These are phyloP conservation scores for Diversispora eburnea DNA, from an alignment of 192 early-diverging fungal species.

Conservation along the genomic window DNA sequence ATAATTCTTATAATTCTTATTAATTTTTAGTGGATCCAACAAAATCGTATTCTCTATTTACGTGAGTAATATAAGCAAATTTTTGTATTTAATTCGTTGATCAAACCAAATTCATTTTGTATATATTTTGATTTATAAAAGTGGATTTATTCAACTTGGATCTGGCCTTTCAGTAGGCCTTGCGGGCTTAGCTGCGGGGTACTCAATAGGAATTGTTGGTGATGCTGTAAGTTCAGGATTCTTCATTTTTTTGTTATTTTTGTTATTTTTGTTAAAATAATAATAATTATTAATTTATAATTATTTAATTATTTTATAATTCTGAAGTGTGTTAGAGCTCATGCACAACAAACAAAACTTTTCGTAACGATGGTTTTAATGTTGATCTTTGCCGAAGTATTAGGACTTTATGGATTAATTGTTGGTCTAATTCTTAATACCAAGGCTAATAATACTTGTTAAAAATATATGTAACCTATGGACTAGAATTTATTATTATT, in stretches of 20 bases:
- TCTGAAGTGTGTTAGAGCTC: conserved; percentile 70
- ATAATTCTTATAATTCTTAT: neutral
- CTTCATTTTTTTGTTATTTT: neutral
- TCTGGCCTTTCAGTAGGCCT: conserved; percentile 92
- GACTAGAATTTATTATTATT: too few relatives aligned
- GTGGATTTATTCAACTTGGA: conserved; percentile 88
- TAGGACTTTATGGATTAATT: conserved; percentile 95
- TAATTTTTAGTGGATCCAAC: conserved; percentile 31
- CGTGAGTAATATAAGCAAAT: conserved; percentile 10
- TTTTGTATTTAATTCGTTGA: neutral
- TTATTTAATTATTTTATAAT: neutral
- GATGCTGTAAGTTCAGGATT: conserved; percentile 62
- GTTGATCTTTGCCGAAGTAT: conserved; percentile 99
- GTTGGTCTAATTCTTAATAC: conserved; percentile 98
- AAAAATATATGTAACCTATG: neutral
- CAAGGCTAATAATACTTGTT: conserved; percentile 53
- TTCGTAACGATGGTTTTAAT: conserved; percentile 95
- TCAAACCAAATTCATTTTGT: neutral
- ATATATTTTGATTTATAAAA: conserved; percentile 38
- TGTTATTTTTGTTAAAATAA: neutral
- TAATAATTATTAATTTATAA: neutral
- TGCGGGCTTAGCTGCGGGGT: conserved; percentile 90
- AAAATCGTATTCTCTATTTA: conserved; percentile 24
- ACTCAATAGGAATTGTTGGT: conserved; percentile 94
- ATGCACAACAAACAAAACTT: conserved; percentile 84